Conservation (phyloP, 2,329 filamentous ascomycete species). For the Sclerotiophoma versabilis region DNA sequence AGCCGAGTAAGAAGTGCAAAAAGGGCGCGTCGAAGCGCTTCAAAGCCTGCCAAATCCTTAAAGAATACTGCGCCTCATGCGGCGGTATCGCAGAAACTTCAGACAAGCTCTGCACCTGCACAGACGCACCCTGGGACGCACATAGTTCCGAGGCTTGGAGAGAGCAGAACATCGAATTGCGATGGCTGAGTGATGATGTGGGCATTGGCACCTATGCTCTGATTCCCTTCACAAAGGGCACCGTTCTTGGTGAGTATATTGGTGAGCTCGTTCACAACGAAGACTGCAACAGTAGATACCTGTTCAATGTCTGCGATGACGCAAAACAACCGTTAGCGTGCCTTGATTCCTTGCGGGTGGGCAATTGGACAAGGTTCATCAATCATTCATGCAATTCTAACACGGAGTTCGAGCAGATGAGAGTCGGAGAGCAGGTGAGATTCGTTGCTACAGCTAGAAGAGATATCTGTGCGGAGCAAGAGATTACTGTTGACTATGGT, state of each 20-base stretch:
- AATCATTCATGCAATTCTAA: conserved; percentile 3
- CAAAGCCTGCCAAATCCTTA: neutral
- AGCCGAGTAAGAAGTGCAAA: neutral
- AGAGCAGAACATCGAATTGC: neutral
- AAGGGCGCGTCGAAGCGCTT: neutral
- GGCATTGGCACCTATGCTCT: conserved; percentile 3
- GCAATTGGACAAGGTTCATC: neutral
- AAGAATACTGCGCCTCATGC: neutral
- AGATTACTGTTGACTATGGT: neutral
- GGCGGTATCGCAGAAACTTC: neutral
- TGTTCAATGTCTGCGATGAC: neutral
- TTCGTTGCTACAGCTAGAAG: neutral
- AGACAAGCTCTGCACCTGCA: neutral
- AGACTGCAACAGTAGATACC: neutral
- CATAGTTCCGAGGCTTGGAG: neutral
- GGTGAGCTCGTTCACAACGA: neutral
- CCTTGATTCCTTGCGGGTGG: neutral
- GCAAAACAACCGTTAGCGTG: neutral
- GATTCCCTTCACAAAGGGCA: neutral
- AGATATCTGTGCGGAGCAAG: neutral
- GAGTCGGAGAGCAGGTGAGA: neutral
- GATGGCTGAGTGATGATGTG: neutral
- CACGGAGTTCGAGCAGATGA: neutral
- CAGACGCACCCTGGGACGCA: neutral
- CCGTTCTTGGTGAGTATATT: conserved; percentile 10